Conservation (phyloP, 2,329 filamentous ascomycete species). For the Diplodia sapinea region DNA sequence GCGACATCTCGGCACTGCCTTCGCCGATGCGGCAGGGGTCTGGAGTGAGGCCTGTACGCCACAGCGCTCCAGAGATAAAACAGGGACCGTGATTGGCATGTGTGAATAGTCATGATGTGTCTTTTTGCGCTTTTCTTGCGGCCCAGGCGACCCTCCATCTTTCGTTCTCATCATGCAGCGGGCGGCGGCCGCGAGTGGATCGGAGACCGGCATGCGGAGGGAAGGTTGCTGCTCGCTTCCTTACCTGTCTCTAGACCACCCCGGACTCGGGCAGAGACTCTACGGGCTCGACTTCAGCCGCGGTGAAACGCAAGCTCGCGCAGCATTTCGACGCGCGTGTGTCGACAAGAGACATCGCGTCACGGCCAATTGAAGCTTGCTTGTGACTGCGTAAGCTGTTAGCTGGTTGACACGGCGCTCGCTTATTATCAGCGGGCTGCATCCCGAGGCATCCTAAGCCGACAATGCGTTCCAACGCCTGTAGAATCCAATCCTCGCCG, state of each 20-base stretch:
- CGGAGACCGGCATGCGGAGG: slow-evolving; percentile 25
- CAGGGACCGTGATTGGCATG: slow-evolving; percentile 18
- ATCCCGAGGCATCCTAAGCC: not conserved
- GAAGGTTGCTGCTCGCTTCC: slow-evolving; percentile 25
- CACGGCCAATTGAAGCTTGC: not conserved
- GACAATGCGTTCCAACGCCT: not conserved
- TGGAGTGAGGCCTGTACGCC: slow-evolving; percentile 23
- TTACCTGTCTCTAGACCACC: slow-evolving; percentile 18
- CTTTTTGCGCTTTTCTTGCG: not conserved
- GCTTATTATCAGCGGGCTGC: not conserved
- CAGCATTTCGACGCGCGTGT: not conserved
- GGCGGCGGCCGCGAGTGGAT: slow-evolving; percentile 16
- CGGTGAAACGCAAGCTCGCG: not conserved
- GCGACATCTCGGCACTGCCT: slow-evolving; percentile 28
- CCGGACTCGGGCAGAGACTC: not conserved
- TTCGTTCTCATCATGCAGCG: slow-evolving; percentile 11
- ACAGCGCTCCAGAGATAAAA: slow-evolving; percentile 17
- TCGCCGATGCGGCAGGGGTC: slow-evolving; percentile 25
- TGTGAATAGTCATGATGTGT: not conserved
- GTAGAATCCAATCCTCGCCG: not conserved
- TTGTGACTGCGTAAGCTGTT: not conserved
- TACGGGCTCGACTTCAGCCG: not conserved
- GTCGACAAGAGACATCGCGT: not conserved
- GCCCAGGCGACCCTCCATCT: slow-evolving; percentile 1
- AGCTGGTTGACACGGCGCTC: not conserved